These are phyloP conservation scores for Calocybe indica DNA, from an alignment of 768 basidiomycete genomes.

Conservation along the genomic window DNA sequence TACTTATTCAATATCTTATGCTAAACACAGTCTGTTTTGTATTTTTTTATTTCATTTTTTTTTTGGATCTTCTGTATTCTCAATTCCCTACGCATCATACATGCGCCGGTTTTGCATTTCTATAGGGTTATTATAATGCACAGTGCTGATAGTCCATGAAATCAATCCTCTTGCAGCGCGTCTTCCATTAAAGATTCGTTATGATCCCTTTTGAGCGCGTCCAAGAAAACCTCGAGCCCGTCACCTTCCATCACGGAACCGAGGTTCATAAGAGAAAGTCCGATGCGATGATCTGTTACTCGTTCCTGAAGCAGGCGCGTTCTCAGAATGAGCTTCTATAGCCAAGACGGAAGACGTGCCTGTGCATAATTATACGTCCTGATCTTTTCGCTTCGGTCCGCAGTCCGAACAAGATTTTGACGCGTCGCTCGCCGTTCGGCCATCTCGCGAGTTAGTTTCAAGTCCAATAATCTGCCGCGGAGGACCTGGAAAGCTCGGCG, in stretches of 20 bases:
- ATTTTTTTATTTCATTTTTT: too few relatives aligned
- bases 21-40: too few relatives aligned
- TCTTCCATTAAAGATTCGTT: conserved; percentile 53
- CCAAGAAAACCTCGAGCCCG: conserved; percentile 50
- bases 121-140: too few relatives aligned
- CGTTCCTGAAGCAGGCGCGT: conserved; percentile 52
- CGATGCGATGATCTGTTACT: conserved; percentile 89
- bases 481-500: conserved; percentile 92
- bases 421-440: conserved; percentile 65
- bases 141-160: too few relatives aligned
- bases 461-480: conserved; percentile 77
- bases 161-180: conserved; percentile 22
- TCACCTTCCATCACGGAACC: conserved; percentile 62
- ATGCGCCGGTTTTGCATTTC: too few relatives aligned
- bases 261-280: conserved; percentile 66
- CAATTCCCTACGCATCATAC: too few relatives aligned
- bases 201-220: conserved; percentile 49
- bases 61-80: too few relatives aligned
- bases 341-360: conserved; percentile 28
- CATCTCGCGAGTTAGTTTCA: conserved; percentile 65
- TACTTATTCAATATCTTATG: too few relatives aligned
- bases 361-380: conserved; percentile 94
- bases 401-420: conserved; percentile 69
- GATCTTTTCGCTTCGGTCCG: conserved; percentile 91
- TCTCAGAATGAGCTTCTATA: background rate